Base-by-base conservation (phyloP, 2,329 filamentous ascomycete species). In the Trichoderma brevicompactum region DNA sequence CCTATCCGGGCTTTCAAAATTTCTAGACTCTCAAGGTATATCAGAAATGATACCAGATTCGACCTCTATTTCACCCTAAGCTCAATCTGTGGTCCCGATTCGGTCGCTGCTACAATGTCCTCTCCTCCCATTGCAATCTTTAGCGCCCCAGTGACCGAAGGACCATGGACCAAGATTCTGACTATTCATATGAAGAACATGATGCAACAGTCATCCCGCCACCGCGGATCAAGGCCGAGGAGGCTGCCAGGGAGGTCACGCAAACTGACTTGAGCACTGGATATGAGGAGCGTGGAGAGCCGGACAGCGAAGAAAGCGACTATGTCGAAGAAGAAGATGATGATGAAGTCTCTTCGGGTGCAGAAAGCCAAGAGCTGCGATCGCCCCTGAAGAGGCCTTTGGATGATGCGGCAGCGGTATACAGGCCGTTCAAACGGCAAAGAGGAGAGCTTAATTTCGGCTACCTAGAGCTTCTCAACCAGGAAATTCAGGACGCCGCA, bases 391-490 rank as follows among this genome's bases (percentile, higher is more conserved):
- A 80, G 67, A 72, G 74, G 13, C 69, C 69, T 7, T 73, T 73
- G 0, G 68, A 73, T 15, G 68, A 70, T 19, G 63, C 69, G 5
- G 28, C 68, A 7, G 17, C 72, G 66, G 13, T 60, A 32, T 59
- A 64, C 32, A 72, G 70, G 7, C 79, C 80, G 2, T 78, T 81
- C 67, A 87, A 86, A 70, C 79, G 83, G 38, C 75, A 74, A 53
- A 81, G 74, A 64, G 76, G 77, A 5, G 44, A 73, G 2, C 74
- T 85, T 65, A 85, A 82, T 67, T 68, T 68, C 6, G 76, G 75
- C 5, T 87, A 87, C 67, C 72, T 87, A 12, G 74, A 77, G 28
- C 72, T 87, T 1, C 78, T 87, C 36, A 89, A 91, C 68, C 76
- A 79, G 23, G 83, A 86, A 34, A 86, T 89, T 61, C 74, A 81